Evolutionary conservation across 2,329 filamentous ascomycete species (phyloP), one percentile per base, ranked within the genome.

Genomic region (Aspergillus jensenii): DNA sequence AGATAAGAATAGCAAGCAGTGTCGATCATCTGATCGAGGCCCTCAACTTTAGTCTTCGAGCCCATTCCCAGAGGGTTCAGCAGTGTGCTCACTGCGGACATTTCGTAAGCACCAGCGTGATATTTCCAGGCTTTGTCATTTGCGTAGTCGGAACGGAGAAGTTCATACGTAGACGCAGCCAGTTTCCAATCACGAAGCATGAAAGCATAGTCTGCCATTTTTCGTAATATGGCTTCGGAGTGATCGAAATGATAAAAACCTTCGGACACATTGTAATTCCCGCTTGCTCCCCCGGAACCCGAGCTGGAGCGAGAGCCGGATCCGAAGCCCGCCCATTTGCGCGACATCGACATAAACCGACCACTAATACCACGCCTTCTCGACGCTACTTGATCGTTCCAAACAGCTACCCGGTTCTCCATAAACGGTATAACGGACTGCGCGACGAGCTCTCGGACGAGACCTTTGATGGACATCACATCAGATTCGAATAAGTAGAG

Each of bases 81-180:
- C 35, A 99, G 83, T 41, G 91, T 85, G 67, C 90, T 91, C 12
- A 97, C 78, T 5, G 91, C 93, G 31, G 90, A 89, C 93, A 99
- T 98, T 78, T 99, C 95, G 72, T 96, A 93, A 1, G 90, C 89
- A 3, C 90, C 93, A 0, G 95, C 95, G 71, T 97, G 91, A 69
- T 98, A 90, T 67, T 87, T 91, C 95, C 95, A 99, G 1, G 95
- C 96, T 74, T 98, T 98, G 72, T 97, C 93, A 71, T 95, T 95
- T 69, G 87, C 88, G 73, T 93, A 99, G 72, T 99, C 96, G 7
- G 88, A 85, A 53, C 91, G 86, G 8, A 99, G 78, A 5, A 99
- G 83, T 57, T 99, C 93, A 71, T 97, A 99, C 0, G 91, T 96
- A 12, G 89, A 92, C 66, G 95, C 86, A 9, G 95, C 91, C 37